phyloP scores from a whole-genome alignment of 257 asterid species.

The Przewalskia tangutica region DNA sequence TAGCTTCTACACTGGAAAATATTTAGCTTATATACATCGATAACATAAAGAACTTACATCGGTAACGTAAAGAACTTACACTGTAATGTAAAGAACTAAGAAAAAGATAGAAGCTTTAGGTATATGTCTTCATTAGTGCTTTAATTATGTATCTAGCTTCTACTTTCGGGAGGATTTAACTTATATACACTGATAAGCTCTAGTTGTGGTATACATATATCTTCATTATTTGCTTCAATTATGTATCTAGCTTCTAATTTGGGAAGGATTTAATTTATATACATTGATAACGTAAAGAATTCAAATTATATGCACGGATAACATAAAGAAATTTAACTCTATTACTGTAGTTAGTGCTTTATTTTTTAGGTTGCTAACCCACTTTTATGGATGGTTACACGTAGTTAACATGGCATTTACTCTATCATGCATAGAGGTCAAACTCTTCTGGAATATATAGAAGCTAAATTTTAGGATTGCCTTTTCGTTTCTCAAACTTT shows the following conservation, averaged over 20 bases:
- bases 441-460: background rate
- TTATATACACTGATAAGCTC: background rate
- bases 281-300: too few species aligned
- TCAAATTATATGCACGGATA: background rate
- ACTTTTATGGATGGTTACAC: background rate
- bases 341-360: too few species aligned
- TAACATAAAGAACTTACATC: too few species aligned
- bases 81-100: background rate
- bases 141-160: background rate
- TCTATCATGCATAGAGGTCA: background rate
- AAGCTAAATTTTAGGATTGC: background rate
- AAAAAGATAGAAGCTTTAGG: slow-evolving; percentile 6
- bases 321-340: too few species aligned
- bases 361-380: too few species aligned
- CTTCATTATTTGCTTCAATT: background rate
- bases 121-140: background rate
- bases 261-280: background rate
- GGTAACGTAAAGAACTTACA: too few species aligned
- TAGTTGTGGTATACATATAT: slow-evolving; percentile 19
- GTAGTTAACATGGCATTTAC: background rate
- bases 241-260: background rate
- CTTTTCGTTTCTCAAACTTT: background rate
- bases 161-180: too few species aligned
- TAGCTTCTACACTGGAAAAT: too few species aligned
- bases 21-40: too few species aligned